These are phyloP conservation scores for Paraphaeosphaeria minitans DNA, from an alignment of 2,329 filamentous ascomycete species.

Conservation along the genomic window DNA sequence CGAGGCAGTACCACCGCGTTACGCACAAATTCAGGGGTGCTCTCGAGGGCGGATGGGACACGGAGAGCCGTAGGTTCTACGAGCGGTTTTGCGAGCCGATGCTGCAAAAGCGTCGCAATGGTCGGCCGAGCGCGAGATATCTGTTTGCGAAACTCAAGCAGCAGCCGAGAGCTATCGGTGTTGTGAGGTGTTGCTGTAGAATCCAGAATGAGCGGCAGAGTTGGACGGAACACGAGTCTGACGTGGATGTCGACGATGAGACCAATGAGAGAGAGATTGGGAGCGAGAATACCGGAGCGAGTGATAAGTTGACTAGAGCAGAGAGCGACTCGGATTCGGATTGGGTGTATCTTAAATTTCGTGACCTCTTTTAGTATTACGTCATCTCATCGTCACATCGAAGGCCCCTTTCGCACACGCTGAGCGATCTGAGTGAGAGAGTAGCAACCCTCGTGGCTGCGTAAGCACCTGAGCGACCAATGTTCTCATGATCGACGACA, in stretches of 20 bases:
- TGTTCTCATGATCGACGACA: no score
- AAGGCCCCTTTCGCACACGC: not conserved
- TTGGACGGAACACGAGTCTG: not conserved
- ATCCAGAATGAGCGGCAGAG: not conserved
- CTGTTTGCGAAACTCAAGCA: not conserved
- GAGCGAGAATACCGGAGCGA: not conserved
- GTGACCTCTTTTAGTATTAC: not conserved
- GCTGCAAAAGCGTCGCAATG: not conserved
- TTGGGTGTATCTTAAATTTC: not conserved
- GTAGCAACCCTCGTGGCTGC: no score
- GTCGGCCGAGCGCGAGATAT: not conserved
- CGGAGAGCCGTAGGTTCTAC: not conserved
- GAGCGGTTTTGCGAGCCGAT: not conserved
- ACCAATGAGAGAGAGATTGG: not conserved
- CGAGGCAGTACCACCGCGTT: not conserved
- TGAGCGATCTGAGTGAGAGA: no score
- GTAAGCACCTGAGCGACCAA: not conserved
- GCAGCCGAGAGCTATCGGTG: not conserved
- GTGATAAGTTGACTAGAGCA: not conserved
- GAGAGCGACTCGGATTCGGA: not conserved
- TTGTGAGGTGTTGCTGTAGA: not conserved
- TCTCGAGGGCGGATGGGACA: not conserved
- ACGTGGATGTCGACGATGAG: not conserved
- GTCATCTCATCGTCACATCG: no score
- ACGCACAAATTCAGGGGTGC: not conserved